Evolutionary conservation across 2,329 filamentous ascomycete genomes (phyloP), one percentile per base, ranked within the genome.

Genomic region (Aspergillus ochraceoroseus): DNA sequence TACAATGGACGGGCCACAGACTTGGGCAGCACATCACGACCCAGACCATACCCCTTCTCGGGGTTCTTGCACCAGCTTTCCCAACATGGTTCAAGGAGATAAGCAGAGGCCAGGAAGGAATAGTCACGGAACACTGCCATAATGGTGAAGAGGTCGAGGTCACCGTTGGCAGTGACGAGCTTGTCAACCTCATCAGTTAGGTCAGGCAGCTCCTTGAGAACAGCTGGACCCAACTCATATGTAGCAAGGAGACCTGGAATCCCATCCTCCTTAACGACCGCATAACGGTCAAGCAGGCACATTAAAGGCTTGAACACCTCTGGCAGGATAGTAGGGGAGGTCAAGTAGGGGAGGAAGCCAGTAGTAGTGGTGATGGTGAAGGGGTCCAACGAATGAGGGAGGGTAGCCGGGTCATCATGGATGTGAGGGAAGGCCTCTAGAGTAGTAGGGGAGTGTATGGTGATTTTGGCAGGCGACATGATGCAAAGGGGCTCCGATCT

Each of bases 71-170:
- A 68, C 63, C 77, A 82, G 46, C 83, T 76, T 68, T 87, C 75
- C 66, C 92, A 89, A 64, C 89, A 95, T 7, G 89, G 89, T 71
- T 95, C 89, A 19, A 95, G 79, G 19, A 95, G 73, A 62, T 94
- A 95, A 0, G 87, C 85, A 15, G 86, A 94, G 4, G 88, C 85
- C 19, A 95, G 70, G 72, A 95, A 95, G 9, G 85, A 85, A 64
- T 95, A 95, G 69, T 95, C 89, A 13, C 89, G 77, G 64, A 95
- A 95, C 32, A 94, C 70, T 22, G 88, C 88, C 56, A 89, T 92
- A 72, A 94, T 80, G 44, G 87, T 69, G 11, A 83, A 83, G 26
- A 90, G 74, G 65, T 95, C 82, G 46, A 81, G 70, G 53, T 76
- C 73, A 53, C 75, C 66, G 49, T 66, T 62, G 6, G 56, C 43